Percentiles rank a stretch among this genome's conserved stretches.
phyloP scores from a whole-genome alignment of 352 stramenopile genomes.

The Pilasporangium apinafurcum region DNA sequence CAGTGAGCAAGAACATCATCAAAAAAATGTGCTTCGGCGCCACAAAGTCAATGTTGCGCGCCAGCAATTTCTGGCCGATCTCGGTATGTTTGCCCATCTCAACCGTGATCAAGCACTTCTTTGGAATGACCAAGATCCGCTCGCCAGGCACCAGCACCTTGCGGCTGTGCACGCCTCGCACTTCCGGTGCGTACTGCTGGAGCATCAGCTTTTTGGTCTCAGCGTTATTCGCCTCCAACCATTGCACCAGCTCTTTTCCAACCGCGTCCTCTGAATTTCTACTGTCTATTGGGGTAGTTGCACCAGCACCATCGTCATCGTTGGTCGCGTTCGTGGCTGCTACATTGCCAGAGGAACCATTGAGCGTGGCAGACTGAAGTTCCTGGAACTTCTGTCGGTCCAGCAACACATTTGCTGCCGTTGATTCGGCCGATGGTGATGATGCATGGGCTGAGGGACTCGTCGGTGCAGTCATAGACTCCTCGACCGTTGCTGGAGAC shows the following conservation, averaged over 20 bases:
- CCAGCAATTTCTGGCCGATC: slow-evolving; percentile 92
- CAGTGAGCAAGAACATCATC: slow-evolving; percentile 98
- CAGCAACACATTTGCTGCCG: slow-evolving; percentile 5
- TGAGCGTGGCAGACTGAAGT: slow-evolving; percentile 9
- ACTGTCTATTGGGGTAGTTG: not conserved
- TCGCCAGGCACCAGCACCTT: slow-evolving; percentile 84
- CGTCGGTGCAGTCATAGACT: too few relatives aligned
- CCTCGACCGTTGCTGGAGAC: too few relatives aligned
- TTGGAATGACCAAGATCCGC: slow-evolving; percentile 88
- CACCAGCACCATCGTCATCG: not conserved
- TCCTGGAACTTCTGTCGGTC: slow-evolving; percentile 35
- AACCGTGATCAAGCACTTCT: slow-evolving; percentile 97
- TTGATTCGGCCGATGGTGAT: too few relatives aligned
- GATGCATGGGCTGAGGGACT: too few relatives aligned
- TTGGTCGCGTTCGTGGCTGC: not conserved
- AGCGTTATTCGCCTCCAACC: slow-evolving; percentile 63
- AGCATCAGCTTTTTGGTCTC: slow-evolving; percentile 75
- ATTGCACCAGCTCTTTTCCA: slow-evolving; percentile 63
- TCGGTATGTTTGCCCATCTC: slow-evolving; percentile 98
- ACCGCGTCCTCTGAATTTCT: slow-evolving; percentile 23
- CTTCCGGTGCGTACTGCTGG: slow-evolving; percentile 89
- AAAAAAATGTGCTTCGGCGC: slow-evolving; percentile 99
- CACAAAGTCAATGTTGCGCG: slow-evolving; percentile 93
- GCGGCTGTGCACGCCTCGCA: slow-evolving; percentile 89
- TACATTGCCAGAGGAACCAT: too few relatives aligned